phyloP scores from a whole-genome alignment of 23 red algal genomes.

The Gracilaria domingensis region DNA sequence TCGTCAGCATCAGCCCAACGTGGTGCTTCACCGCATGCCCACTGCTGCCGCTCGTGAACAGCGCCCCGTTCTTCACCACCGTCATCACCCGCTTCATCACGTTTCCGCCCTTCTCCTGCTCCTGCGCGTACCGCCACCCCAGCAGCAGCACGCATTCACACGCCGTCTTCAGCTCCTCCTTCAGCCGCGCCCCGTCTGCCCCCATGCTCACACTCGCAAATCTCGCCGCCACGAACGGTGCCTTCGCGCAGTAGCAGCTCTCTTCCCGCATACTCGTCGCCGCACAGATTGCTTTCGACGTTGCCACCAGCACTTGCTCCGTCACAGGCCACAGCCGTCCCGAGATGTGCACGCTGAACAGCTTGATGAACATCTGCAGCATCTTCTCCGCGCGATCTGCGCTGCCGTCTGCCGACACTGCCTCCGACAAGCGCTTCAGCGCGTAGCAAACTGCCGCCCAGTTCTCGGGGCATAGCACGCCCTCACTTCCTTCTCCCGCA shows the following conservation, averaged over 20 bases:
- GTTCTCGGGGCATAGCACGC: conserved; percentile 5
- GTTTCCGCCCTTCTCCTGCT: conserved; percentile 40
- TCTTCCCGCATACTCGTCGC: not conserved
- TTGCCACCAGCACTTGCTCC: conserved; percentile 17
- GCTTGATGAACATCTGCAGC: conserved; percentile 12
- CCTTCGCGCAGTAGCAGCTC: conserved; percentile 41
- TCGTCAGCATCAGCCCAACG: conserved; percentile 23
- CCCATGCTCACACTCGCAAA: not conserved
- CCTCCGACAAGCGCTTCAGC: not conserved
- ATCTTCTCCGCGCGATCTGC: not conserved
- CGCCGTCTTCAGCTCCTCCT: conserved; percentile 19
- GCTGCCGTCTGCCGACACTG: not conserved
- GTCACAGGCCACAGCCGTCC: conserved; percentile 35
- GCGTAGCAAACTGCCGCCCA: conserved; percentile 35
- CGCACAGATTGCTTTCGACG: conserved; percentile 24
- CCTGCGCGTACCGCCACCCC: conserved; percentile 34
- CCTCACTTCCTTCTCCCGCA: not conserved
- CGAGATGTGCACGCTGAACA: conserved; percentile 6
- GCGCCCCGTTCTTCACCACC: conserved; percentile 32
- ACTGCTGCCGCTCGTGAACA: not conserved
- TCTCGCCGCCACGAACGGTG: not conserved
- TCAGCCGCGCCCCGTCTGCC: not conserved
- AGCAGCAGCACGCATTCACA: conserved; percentile 46
- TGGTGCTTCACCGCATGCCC: conserved; percentile 35
- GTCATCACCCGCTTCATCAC: conserved; percentile 56